Evolutionary conservation across 768 basidiomycete species (phyloP), one percentile per base, ranked within the genome.

Genomic region (Leccinum incarnatum): DNA sequence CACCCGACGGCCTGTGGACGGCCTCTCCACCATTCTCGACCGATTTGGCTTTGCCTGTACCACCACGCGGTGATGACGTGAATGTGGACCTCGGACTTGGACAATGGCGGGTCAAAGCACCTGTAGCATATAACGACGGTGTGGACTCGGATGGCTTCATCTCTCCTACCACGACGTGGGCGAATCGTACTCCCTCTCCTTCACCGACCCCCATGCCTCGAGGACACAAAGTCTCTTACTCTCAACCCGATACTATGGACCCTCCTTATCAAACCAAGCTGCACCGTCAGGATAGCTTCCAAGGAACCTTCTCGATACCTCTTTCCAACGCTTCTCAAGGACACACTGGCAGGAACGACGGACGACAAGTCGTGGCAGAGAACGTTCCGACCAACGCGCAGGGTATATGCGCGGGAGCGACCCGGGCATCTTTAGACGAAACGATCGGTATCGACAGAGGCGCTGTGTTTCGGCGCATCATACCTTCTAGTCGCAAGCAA

Each of bases 381-480:
- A 11, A 10, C 12, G 5, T 58, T 23, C 29, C 29, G 14, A 14
- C 11, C 34, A 12, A 37, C 14, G 34, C 3, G 8, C 37, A 49
- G 50, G 55, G 53, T 68, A 32, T 61, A 62, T 68, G 62, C 62
- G 46, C 30, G 2, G 40, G 40, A 8, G 17, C 37, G 37, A 3
- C 37, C 37, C 15, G 17, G 15, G 17, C 0, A 9, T 17, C 8
- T 14, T 9, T 19, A 17, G 54, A 53, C 19, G 12, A 54, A 25
- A 3, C 53, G 1, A 57, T 7, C 30, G 1, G 40, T 2, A 19
- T 36, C 55, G 17, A 53, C 51, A 14, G 29, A 34, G 10, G 12
- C n/a, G n/a, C 3, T 8, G 46, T 9, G 15, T 1, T 14, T 21
- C 10, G 46, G 23, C 25, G 29, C 32, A 23, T 17, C 9, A 5